These are phyloP conservation scores for Mortierella sp. DNA, from an alignment of 371 early-diverging fungal genomes.

Conservation along the genomic window DNA sequence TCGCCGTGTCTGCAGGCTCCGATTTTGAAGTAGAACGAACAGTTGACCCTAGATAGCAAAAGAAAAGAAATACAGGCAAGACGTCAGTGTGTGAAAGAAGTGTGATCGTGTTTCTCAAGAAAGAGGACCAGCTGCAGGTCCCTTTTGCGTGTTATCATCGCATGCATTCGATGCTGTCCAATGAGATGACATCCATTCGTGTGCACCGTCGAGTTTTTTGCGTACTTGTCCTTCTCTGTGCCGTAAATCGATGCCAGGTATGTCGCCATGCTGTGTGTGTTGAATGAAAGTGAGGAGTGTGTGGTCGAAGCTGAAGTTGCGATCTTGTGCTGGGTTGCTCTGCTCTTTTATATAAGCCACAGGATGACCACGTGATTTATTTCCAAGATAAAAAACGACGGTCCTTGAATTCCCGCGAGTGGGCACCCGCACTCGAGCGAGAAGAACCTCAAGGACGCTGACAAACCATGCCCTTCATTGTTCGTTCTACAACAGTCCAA, in stretches of 20 bases:
- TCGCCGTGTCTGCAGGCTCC: slow-evolving; percentile 99
- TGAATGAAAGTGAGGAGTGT: neutral
- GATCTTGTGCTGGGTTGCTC: neutral
- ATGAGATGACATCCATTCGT: neutral
- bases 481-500: neutral
- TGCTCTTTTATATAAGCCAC: neutral
- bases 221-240: slow-evolving; percentile 95
- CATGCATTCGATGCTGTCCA: neutral
- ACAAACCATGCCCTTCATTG: neutral
- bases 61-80: neutral
- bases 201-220: neutral
- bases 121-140: neutral
- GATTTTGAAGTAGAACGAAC: slow-evolving; percentile 99
- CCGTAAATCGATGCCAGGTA: slow-evolving; percentile 95
- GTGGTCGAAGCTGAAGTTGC: neutral
- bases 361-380: neutral
- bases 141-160: neutral
- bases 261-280: slow-evolving; percentile 75
- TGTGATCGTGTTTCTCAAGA: neutral
- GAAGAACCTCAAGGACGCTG: neutral
- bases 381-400: neutral
- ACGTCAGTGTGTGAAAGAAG: neutral
- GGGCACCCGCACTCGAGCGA: neutral
- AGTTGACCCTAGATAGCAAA: slow-evolving; percentile 84
- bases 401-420: neutral